Percentiles rank a stretch among this genome's conserved stretches.
phyloP scores from a whole-genome alignment of 352 stramenopile genomes.

The Globisporangium alternatum region DNA sequence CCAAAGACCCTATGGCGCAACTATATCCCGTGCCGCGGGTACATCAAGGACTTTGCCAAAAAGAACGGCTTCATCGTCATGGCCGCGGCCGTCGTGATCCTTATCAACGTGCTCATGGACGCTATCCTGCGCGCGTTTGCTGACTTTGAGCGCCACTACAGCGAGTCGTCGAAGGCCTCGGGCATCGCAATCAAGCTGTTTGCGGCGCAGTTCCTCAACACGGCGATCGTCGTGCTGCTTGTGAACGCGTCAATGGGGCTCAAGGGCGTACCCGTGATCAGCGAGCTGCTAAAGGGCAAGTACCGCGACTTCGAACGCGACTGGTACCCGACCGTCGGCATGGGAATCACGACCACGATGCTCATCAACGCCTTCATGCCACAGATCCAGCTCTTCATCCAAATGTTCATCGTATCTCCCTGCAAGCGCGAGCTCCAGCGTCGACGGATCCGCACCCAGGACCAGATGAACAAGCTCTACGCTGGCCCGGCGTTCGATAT shows the following conservation, averaged over 20 bases:
- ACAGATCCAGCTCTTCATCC: conserved; percentile 48
- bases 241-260: conserved; percentile 65
- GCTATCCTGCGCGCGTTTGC: conserved; percentile 64
- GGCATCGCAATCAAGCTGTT: conserved; percentile 81
- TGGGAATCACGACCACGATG: conserved; percentile 86
- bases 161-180: conserved; percentile 76
- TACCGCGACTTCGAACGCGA: conserved; percentile 82
- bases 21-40: conserved; percentile 52
- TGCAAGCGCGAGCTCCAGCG: conserved; percentile 37
- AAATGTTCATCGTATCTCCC: conserved; percentile 60
- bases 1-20: conserved; percentile 50
- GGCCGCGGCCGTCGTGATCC: conserved; percentile 59
- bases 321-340: conserved; percentile 85
- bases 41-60: conserved; percentile 57
- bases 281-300: conserved; percentile 71
- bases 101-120: conserved; percentile 79
- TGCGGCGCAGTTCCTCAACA: conserved; percentile 81
- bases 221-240: conserved; percentile 73
- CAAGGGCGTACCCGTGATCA: conserved; percentile 35
- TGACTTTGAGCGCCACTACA: conserved; percentile 69
- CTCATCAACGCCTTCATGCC: conserved; percentile 76
- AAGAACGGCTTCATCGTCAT: conserved; percentile 71
- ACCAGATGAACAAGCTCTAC: conserved; percentile 79
- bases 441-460: conserved; percentile 56
- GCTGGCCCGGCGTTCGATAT: conserved; percentile 72